Evolutionary conservation across 257 asterid genomes (phyloP), one percentile per base, ranked within the genome.

Genomic region (Fraxinus excelsior): DNA sequence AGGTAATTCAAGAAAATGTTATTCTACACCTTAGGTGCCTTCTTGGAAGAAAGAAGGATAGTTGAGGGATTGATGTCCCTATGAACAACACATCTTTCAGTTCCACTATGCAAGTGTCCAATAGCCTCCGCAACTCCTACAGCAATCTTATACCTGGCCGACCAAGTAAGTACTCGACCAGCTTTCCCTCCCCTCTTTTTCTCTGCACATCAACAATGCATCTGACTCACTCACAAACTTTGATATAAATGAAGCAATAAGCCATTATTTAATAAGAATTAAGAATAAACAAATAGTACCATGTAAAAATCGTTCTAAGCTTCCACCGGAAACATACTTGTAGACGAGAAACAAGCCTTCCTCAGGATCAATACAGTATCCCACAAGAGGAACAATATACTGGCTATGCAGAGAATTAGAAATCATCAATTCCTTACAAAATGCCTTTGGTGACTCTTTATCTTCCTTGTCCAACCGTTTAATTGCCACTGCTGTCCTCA

Each of bases 31-130:
- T 88, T 94, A 10, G 98, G 91, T 60, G 75, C 83, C 80, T 83
- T 88, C 82, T 72, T 90, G 77, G 98, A 94, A 77, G 98, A 87
- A 62, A 94, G 86, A 71, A 94, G 96, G 86, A 94, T 90, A 86
- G 90, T 94, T 46, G 98, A 94, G 62, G 98, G 98, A 82, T 94
- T 94, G 80, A 94, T 94, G 73, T 94, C 98, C 78, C 98, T 88
- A 58, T 93, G 98, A 84, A 93, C 93, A 80, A 93, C 88, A 79
- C 98, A 94, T 82, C 97, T 91, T 64, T 94, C 94, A 1, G 94
- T 88, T 53, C 98, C 97, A 79, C 78, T 84, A 72, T 92, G 96
- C 31, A 92, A 88, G 56, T 92, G 92, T 76, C 87, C 84, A 4
- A 94, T 88, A 1, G 97, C 93, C 83, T 90, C 94, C 0, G 96